phyloP scores from a whole-genome alignment of 768 basidiomycete genomes.

The Aureoboletus auriporus region DNA sequence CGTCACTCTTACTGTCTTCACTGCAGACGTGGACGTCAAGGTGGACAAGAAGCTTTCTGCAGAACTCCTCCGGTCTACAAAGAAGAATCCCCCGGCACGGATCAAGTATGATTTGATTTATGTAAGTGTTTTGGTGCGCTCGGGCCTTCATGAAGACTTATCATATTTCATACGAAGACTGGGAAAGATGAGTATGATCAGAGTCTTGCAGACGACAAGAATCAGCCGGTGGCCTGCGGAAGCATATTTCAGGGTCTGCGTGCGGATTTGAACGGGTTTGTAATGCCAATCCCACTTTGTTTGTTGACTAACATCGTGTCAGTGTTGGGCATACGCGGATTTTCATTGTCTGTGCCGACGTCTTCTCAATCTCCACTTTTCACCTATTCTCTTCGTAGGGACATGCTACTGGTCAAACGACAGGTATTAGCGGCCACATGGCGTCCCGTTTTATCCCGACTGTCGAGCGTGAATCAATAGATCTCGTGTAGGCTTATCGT shows the following conservation, averaged over 20 bases:
- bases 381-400: constrained; percentile 45
- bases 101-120: constrained; percentile 85
- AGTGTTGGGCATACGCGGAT: constrained; percentile 68
- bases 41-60: constrained; percentile 60
- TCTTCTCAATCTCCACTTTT: neutral
- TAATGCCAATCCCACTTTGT: neutral
- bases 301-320: constrained; percentile 8
- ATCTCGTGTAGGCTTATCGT: constrained; percentile 61
- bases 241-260: constrained; percentile 86
- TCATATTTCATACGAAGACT: constrained; percentile 45
- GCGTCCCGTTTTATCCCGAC: constrained; percentile 90
- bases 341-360: constrained; percentile 66
- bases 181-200: constrained; percentile 78
- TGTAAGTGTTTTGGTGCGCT: constrained; percentile 11
- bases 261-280: constrained; percentile 80
- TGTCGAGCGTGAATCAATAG: constrained; percentile 92
- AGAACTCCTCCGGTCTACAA: constrained; percentile 87
- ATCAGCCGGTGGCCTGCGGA: constrained; percentile 54
- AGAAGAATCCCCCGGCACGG: constrained; percentile 82
- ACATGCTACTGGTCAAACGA: constrained; percentile 89
- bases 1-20: constrained; percentile 32
- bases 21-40: constrained; percentile 49
- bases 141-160: constrained; percentile 13
- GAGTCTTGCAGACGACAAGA: constrained; percentile 63
- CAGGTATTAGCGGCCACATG: constrained; percentile 69